Percentiles rank a stretch among this genome's conserved stretches.
Conservation (phyloP, 2,329 filamentous ascomycete species). For the Sporothrix luriei region DNA sequence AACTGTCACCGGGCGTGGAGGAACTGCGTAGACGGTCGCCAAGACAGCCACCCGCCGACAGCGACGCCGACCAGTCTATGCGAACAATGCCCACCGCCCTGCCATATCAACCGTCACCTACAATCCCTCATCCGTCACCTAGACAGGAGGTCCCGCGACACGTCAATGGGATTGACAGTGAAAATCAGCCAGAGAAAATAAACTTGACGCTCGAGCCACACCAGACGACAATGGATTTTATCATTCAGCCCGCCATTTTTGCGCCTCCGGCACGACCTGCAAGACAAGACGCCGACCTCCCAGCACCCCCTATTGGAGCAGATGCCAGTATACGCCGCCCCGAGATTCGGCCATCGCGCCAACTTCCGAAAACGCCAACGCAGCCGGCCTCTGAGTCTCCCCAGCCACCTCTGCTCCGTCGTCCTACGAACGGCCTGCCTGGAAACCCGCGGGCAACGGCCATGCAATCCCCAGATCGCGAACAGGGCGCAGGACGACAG, state of each 20-base stretch:
- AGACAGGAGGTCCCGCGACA: neutral
- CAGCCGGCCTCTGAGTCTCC: constrained; percentile 42
- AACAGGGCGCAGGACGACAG: constrained; percentile 42
- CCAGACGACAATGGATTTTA: constrained; percentile 1
- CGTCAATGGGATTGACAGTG: neutral
- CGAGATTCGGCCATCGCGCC: constrained; percentile 42
- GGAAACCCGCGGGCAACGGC: constrained; percentile 51
- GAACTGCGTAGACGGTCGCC: constrained; percentile 58
- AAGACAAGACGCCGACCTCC: neutral
- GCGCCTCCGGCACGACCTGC: neutral
- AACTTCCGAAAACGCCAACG: constrained; percentile 40
- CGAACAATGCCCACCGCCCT: neutral
- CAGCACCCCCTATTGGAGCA: neutral
- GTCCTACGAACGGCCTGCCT: constrained; percentile 53
- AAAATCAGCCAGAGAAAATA: constrained; percentile 24
- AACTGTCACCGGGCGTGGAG: constrained; percentile 56
- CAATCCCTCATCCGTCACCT: constrained; percentile 25
- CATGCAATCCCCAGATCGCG: constrained; percentile 41
- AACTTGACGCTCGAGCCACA: constrained; percentile 2
- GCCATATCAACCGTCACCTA: constrained; percentile 23
- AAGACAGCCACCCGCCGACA: constrained; percentile 41
- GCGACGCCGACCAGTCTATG: neutral
- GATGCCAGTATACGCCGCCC: constrained; percentile 23
- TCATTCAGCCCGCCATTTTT: neutral
- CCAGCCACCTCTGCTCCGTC: constrained; percentile 49